Evolutionary conservation across 2,329 filamentous ascomycete genomes (phyloP), one percentile per base, ranked within the genome.

Genomic region (Polychaeton citri): DNA sequence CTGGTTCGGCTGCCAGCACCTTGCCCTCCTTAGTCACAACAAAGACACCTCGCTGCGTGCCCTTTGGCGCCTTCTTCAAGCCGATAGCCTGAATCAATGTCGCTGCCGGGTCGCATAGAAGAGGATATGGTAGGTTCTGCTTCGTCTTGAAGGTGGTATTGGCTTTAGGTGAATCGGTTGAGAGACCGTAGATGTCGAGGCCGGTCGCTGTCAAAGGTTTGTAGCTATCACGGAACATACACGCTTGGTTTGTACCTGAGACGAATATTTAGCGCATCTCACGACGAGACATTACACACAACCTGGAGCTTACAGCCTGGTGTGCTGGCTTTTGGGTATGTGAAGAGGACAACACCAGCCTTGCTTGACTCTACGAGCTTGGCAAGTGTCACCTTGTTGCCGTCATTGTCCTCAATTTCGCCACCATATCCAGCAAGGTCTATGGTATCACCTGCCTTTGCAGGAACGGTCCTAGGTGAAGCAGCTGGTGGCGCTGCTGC

Each of bases 91-190:
- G 68, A 50, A 96, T 93, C 40, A 98, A 71, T 2, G 74, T 76
- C 19, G 71, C 74, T 35, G 65, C 63, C 5, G 79, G 72, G 58
- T 98, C 87, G 64, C 87, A 96, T 28, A 98, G 73, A 32, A 98
- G 74, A 21, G 81, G 68, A 60, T 94, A 98, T 4, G 80, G 83
- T 36, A 96, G 73, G 44, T 81, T 84, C 60, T 96, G 84, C 66
- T 93, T 94, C 28, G 76, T 79, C 63, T 85, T 81, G 72, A 96
- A 98, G 32, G 76, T 84, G 17, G 83, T 87, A 66, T 98, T 98
- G 51, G 85, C 76, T 64, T 90, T 93, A 51, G 85, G 77, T 33
- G 78, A 81, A 65, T 96, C 90, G 48, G 74, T 74, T 43, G 83
- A 92, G 34, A 98, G 76, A 38, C 90, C 90, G 58, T 84, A 96